Percentiles rank a stretch among this genome's conserved stretches.
These are phyloP conservation scores for Phytopythium oedochilum DNA, from an alignment of 352 stramenopile species.

Conservation along the genomic window DNA sequence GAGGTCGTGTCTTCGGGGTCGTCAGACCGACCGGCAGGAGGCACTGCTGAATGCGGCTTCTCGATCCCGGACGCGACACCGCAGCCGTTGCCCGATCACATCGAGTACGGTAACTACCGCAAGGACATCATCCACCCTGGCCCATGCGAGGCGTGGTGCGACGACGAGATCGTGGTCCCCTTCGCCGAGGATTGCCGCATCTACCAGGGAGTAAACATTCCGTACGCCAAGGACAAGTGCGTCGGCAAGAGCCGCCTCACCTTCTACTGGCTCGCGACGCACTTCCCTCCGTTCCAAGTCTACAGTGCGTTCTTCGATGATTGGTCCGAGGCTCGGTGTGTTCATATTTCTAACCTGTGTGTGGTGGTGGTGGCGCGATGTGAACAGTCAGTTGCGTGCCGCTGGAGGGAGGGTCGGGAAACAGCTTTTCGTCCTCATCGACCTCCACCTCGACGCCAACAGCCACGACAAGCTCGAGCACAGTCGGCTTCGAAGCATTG, in stretches of 20 bases:
- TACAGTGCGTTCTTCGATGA: conserved; percentile 6
- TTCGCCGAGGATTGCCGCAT: conserved; percentile 31
- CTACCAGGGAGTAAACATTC: conserved; percentile 20
- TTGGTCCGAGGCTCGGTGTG: background rate
- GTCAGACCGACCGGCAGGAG: background rate
- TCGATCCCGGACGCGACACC: conserved; percentile 16
- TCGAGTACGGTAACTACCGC: conserved; percentile 25
- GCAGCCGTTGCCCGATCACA: conserved; percentile 17
- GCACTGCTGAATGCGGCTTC: conserved; percentile 22
- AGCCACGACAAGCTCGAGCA: background rate
- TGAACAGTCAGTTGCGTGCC: conserved; percentile 6
- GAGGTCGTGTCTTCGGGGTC: conserved; percentile 2
- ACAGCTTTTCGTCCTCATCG: conserved; percentile 1
- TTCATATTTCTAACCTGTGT: background rate
- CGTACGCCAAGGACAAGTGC: conserved; percentile 26
- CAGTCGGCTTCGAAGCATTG: background rate
- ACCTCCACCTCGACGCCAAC: too few relatives aligned
- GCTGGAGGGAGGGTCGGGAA: conserved; percentile 3
- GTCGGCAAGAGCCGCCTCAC: conserved; percentile 22
- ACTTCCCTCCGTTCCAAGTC: conserved; percentile 8
- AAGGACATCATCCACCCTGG: conserved; percentile 31
- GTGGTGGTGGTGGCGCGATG: too few relatives aligned
- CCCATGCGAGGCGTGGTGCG: conserved; percentile 42
- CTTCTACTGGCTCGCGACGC: conserved; percentile 32
- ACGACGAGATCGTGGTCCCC: conserved; percentile 32